These are phyloP conservation scores for Fragaria vesca DNA, from an alignment of 306 rosid species.

Conservation along the genomic window DNA sequence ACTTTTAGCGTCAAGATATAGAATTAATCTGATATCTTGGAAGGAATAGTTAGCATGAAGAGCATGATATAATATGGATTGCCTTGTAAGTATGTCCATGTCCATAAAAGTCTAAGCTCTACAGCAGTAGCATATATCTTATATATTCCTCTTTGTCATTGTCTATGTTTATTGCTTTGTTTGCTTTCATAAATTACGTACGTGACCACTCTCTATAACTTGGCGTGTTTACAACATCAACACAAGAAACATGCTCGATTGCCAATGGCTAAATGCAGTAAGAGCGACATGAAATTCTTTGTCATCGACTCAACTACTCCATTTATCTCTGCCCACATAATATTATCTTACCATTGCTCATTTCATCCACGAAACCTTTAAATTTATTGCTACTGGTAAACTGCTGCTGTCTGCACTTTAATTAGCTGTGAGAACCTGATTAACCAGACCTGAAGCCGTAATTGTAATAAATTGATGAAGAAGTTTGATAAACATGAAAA, in stretches of 20 bases:
- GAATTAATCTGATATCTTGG: background rate
- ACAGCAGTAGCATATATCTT: background rate
- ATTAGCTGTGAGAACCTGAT: background rate
- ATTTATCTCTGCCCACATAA: background rate
- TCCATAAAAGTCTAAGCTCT: background rate
- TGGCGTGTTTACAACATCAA: constrained; percentile 27
- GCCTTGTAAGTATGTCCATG: constrained; percentile 32
- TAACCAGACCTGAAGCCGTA: background rate
- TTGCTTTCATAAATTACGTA: background rate
- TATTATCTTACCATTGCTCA: background rate
- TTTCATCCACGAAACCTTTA: background rate
- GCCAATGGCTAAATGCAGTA: background rate
- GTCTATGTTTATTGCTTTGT: background rate
- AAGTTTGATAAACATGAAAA: background rate
- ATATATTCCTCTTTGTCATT: background rate
- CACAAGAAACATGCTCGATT: background rate
- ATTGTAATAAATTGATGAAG: background rate
- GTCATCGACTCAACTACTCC: background rate
- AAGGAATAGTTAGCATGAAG: background rate
- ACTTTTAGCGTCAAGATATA: background rate
- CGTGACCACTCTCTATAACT: constrained; percentile 19
- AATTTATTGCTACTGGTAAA: background rate
- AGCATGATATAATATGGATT: background rate
- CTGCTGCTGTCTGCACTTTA: background rate
- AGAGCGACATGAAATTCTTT: background rate